Evolutionary conservation across 441 rosid genomes (phyloP).

Genomic region (Pelargonium citronellum): DNA sequence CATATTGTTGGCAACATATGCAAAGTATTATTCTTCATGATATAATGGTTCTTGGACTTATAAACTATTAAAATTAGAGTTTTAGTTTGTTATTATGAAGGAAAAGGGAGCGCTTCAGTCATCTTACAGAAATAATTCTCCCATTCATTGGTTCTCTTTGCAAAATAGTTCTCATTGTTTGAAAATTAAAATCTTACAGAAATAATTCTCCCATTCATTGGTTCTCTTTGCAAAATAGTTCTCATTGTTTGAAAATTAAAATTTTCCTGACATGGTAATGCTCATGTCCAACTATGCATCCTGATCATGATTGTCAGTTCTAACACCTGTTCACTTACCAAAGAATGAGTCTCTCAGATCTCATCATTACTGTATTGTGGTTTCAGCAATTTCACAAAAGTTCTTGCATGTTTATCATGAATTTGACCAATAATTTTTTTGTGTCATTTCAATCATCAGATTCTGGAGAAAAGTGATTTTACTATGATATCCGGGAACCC

Average conservation of each 20-base stretch:
- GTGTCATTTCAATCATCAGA: constrained; percentile 39
- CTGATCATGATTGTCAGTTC: not conserved
- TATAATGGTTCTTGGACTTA: not conserved
- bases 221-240: not conserved
- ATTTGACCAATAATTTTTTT: not conserved
- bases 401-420: not conserved
- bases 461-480: constrained; percentile 80
- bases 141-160: not conserved
- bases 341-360: not conserved
- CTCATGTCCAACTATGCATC: not conserved
- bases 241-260: not conserved
- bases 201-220: no score
- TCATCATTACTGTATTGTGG: not conserved
- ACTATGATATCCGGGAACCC: constrained; percentile 79
- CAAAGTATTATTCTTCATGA: not conserved
- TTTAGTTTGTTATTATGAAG: not conserved
- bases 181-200: not conserved
- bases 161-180: not conserved
- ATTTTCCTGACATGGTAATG: not conserved
- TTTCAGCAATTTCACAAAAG: not conserved
- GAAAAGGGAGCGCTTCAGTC: not conserved
- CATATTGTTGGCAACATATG: no score
- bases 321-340: not conserved
- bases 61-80: no score
- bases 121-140: not conserved